Evolutionary conservation across 148 eudicot species (phyloP), one percentile per base, ranked within the genome.

Genomic region (Amaranthus hypochondriacus): DNA sequence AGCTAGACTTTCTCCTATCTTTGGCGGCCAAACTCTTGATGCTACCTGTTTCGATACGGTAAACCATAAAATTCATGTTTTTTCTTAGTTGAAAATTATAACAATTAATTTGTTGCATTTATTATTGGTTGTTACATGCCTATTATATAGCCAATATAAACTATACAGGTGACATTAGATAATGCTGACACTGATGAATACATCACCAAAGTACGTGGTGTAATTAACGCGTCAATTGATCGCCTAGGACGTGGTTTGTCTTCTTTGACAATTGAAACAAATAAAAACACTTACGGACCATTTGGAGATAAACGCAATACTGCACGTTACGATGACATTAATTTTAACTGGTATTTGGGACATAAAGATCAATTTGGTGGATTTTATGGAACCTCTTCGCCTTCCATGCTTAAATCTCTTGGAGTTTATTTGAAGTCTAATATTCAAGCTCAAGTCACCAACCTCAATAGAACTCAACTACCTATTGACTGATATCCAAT

Each of bases 321-420:
- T 28, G 39, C 39, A 28, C 39, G 39, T 28, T 28, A 28, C 39
- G 1, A 42, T 4, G 68, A 51, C 58, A 21, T 47, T 7, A 51
- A 62, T 13, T 66, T 74, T 11, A 66, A 39, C 7, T 5, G 44
- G 5, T 18, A 43, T 2, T 74, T 66, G 11, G 77, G 77, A 52
- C 77, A 63, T 15, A 55, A 46, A 44, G 28, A 74, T 67, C 71
- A 75, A 12, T 75, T 75, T 57, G 77, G 66, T 56, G 77, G 77
- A 49, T 75, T 75, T 43, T 57, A 75, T 49, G 77, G 77, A 15
- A 65, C 70, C 5, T 54, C 69, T 54, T 74, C 62, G 15, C 6
- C 53, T 43, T 61, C 15, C 18, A 14, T 65, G 18, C 57, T 74
- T 9, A 64, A 53, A 5, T 76, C 78, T 2, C 60, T 76, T 76